Percentiles rank a stretch among this genome's conserved stretches.
phyloP scores from a whole-genome alignment of 164 flowering plant species.

The Annona cherimola region DNA sequence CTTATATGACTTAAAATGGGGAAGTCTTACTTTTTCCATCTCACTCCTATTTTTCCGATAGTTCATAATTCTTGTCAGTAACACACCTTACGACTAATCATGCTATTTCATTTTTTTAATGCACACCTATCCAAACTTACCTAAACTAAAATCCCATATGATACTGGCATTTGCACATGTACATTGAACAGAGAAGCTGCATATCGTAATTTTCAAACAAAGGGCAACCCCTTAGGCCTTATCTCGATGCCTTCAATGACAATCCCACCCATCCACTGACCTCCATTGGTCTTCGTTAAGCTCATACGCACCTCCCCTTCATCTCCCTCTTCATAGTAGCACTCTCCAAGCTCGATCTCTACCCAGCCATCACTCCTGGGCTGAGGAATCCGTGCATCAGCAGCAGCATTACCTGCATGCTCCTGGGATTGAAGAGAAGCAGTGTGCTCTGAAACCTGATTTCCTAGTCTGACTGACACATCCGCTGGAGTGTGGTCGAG shows the following conservation, averaged over 20 bases:
- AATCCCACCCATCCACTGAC: constrained; percentile 47
- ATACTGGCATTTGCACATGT: too few species aligned
- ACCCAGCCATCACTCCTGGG: constrained; percentile 51
- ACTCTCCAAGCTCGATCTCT: constrained; percentile 55
- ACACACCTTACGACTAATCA: too few species aligned
- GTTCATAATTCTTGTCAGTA: too few species aligned
- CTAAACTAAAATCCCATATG: too few species aligned
- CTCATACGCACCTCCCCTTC: constrained; percentile 39
- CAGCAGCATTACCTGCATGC: background rate
- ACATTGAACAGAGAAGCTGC: too few species aligned
- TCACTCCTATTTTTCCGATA: too few species aligned
- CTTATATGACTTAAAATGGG: too few species aligned
- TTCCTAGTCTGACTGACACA: constrained; percentile 14
- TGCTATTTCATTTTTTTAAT: too few species aligned
- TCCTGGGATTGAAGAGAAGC: background rate
- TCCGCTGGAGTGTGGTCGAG: constrained; percentile 34
- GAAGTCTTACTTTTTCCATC: too few species aligned
- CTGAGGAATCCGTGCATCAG: constrained; percentile 13
- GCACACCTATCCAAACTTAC: too few species aligned
- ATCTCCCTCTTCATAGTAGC: constrained; percentile 20
- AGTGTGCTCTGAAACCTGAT: background rate
- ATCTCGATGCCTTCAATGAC: constrained; percentile 62
- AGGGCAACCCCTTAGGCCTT: constrained; percentile 44
- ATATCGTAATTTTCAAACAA: too few species aligned
- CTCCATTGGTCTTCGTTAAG: constrained; percentile 29